phyloP scores from a whole-genome alignment of 2,329 filamentous ascomycete species.

The Aspergillus pseudonomiae region DNA sequence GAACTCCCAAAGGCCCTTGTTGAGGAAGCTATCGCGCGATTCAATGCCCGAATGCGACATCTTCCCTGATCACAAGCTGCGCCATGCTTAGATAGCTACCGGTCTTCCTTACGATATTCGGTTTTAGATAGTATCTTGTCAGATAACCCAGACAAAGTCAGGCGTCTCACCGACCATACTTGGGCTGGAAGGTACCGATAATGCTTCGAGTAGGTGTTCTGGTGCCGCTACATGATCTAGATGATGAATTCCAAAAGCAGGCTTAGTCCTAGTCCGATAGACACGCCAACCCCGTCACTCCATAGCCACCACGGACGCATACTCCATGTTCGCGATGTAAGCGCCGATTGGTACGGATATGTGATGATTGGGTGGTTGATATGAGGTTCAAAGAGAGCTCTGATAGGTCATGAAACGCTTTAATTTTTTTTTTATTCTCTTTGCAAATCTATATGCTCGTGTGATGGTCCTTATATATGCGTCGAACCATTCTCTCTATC shows the following conservation, averaged over 20 bases:
- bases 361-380: conserved; percentile 12
- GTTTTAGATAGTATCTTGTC: not conserved
- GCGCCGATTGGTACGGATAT: conserved; percentile 22
- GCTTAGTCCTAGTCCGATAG: conserved; percentile 26
- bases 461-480: conserved; percentile 11
- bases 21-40: conserved; percentile 46
- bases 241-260: conserved; percentile 39
- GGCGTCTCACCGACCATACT: not conserved
- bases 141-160: not conserved
- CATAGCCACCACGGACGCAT: conserved; percentile 29
- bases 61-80: conserved; percentile 14
- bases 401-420: conserved; percentile 32
- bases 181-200: not conserved
- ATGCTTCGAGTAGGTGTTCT: not conserved
- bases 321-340: conserved; percentile 37
- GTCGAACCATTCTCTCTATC: conserved; percentile 19
- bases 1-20: conserved; percentile 46
- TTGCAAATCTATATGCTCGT: conserved; percentile 6
- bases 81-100: not conserved
- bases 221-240: conserved; percentile 20
- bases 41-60: conserved; percentile 36
- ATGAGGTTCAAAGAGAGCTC: conserved; percentile 48
- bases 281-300: conserved; percentile 10
- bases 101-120: not conserved
- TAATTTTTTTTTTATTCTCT: conserved; percentile 12